These are phyloP conservation scores for Malus asiatica DNA, from an alignment of 306 rosid species.

Conservation along the genomic window DNA sequence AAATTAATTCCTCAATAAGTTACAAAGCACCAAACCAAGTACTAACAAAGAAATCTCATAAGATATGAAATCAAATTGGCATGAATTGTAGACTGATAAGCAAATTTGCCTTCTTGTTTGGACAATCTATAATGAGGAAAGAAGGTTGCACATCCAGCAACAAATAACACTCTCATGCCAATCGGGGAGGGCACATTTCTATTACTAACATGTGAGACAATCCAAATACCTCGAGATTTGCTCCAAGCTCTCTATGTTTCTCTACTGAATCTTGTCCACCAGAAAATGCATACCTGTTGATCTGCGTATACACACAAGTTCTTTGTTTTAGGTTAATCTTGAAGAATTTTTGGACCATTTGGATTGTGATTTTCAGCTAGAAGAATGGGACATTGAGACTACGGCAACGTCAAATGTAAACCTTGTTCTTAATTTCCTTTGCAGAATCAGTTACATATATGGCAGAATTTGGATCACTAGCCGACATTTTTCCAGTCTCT, in stretches of 20 bases:
- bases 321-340: not conserved
- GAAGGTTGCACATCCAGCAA: not conserved
- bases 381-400: not conserved
- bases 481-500: slow-evolving; percentile 92
- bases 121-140: not conserved
- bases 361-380: not conserved
- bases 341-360: not conserved
- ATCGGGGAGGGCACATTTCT: not conserved
- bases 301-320: slow-evolving; percentile 39
- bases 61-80: not conserved
- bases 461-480: slow-evolving; percentile 97
- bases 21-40: not conserved
- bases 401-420: slow-evolving; percentile 11
- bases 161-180: not conserved
- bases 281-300: slow-evolving; percentile 77
- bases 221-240: slow-evolving; percentile 69
- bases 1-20: not conserved
- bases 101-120: not conserved
- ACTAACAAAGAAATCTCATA: not conserved
- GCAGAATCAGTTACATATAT: slow-evolving; percentile 92
- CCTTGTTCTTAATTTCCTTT: slow-evolving; percentile 82
- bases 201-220: not conserved
- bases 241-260: slow-evolving; percentile 80
- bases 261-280: slow-evolving; percentile 93
- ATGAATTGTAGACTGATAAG: not conserved